phyloP scores from a whole-genome alignment of 257 asterid genomes.

The Ehretia macrophylla region DNA sequence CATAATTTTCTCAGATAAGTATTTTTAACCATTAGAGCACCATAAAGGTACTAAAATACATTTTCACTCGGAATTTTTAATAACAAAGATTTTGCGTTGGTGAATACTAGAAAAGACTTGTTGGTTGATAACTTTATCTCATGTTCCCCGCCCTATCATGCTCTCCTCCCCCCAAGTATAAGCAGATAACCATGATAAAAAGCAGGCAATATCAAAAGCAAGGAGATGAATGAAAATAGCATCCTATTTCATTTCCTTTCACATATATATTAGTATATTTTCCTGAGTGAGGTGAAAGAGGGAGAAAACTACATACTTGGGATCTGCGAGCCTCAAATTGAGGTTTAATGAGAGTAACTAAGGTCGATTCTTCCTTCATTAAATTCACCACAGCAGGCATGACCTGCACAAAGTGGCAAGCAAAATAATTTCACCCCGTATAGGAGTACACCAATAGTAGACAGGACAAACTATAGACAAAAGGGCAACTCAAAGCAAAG shows the following conservation, averaged over 20 bases:
- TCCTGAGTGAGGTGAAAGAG: neutral
- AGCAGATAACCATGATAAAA: neutral
- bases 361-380: conserved; percentile 75
- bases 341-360: conserved; percentile 85
- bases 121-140: neutral
- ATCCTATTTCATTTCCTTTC: too few species aligned
- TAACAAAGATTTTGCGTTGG: neutral
- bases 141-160: neutral
- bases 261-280: too few species aligned
- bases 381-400: conserved; percentile 83
- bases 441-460: too few species aligned
- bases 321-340: conserved; percentile 95
- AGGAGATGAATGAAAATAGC: neutral
- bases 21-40: too few species aligned
- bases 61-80: neutral
- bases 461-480: neutral
- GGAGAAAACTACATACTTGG: conserved; percentile 42
- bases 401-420: conserved; percentile 42
- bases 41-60: neutral
- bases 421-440: neutral
- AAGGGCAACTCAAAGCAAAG: conserved; percentile 1
- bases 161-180: neutral
- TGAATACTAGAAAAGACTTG: neutral
- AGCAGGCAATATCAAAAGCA: neutral
- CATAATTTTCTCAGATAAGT: too few species aligned